Evolutionary conservation across 176 grass and related monocot genomes (phyloP).

Genomic region (Microstegium vimineum): DNA sequence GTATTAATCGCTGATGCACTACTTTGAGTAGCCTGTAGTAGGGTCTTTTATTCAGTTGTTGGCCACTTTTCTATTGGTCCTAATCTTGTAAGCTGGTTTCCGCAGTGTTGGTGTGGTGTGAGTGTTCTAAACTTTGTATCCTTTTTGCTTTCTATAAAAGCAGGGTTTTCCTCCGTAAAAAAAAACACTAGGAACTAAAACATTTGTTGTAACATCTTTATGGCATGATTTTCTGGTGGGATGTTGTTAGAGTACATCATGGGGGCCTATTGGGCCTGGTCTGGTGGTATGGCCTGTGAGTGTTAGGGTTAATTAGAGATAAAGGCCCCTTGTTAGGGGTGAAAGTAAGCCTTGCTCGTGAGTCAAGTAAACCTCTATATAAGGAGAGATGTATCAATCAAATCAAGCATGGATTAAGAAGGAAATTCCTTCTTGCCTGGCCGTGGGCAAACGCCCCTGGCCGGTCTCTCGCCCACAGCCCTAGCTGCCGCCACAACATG

Average conservation of each 20-base stretch:
- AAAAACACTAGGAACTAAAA: not conserved
- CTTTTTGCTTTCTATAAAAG: not conserved
- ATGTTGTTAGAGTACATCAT: not conserved
- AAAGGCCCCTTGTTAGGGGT: too few species aligned
- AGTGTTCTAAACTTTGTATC: not conserved
- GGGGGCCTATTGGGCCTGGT: too few species aligned
- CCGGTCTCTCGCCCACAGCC: too few species aligned
- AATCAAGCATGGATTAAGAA: too few species aligned
- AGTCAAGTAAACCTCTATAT: too few species aligned
- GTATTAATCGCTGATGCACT: conserved; percentile 55
- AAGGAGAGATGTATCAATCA: too few species aligned
- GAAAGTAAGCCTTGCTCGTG: too few species aligned
- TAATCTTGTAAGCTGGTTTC: not conserved
- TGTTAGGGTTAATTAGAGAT: too few species aligned
- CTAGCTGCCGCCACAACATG: too few species aligned
- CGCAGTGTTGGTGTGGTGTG: not conserved
- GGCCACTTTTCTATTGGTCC: not conserved
- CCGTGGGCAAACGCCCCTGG: too few species aligned
- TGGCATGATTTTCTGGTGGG: not conserved
- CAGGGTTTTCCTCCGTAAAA: not conserved
- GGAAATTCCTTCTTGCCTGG: too few species aligned
- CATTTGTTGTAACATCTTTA: not conserved
- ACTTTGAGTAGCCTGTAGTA: not conserved
- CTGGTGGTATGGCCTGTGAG: too few species aligned
- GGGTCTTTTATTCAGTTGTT: not conserved